Conservation (phyloP, 768 basidiomycete species). For the Mycena galericulata region DNA sequence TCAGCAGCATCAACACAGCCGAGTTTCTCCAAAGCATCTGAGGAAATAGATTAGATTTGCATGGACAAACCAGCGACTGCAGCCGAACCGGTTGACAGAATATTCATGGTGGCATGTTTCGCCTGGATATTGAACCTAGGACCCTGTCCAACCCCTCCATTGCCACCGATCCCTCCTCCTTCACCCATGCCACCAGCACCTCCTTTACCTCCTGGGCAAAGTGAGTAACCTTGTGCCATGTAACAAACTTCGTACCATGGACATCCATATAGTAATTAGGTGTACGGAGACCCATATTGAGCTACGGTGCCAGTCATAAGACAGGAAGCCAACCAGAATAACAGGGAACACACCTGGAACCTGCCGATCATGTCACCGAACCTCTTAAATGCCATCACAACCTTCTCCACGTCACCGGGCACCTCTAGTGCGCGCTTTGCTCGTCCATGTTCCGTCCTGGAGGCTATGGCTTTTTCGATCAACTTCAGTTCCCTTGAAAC, state of each 20-base stretch:
- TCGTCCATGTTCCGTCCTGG: background rate
- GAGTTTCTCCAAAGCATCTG: slow-evolving; percentile 8
- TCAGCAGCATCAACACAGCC: background rate
- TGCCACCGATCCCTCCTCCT: too few relatives aligned
- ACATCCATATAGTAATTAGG: background rate
- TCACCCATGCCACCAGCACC: too few relatives aligned
- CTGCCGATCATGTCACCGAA: too few relatives aligned
- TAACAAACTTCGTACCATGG: background rate
- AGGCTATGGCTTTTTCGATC: background rate
- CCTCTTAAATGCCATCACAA: too few relatives aligned
- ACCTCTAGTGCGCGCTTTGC: slow-evolving; percentile 1
- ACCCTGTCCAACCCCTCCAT: too few relatives aligned
- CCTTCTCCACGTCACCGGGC: too few relatives aligned
- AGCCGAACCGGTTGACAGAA: too few relatives aligned
- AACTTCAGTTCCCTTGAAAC: background rate
- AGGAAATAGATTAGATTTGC: background rate
- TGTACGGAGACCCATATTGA: background rate
- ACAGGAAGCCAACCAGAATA: background rate
- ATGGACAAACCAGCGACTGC: background rate
- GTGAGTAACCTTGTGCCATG: too few relatives aligned
- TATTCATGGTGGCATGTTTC: background rate
- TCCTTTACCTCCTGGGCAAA: too few relatives aligned
- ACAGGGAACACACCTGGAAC: background rate
- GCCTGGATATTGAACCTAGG: background rate
- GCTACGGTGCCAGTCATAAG: background rate